These are phyloP conservation scores for Acorus calamus DNA, from an alignment of 106 monocot species.

Conservation along the genomic window DNA sequence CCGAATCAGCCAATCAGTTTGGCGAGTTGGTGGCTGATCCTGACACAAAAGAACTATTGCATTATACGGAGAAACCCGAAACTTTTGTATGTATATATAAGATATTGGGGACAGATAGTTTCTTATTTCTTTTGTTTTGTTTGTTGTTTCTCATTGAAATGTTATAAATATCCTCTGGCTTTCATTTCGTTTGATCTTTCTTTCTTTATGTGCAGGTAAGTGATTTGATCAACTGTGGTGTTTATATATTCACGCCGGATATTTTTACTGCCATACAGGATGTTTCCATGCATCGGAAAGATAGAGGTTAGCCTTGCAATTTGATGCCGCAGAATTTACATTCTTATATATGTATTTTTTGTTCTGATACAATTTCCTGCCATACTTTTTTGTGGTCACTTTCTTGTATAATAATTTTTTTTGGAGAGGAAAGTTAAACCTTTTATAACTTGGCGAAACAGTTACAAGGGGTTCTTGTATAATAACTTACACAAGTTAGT, in stretches of 20 bases:
- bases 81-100: slow-evolving; percentile 77
- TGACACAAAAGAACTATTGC: slow-evolving; percentile 61
- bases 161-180: not conserved
- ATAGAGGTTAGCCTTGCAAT: slow-evolving; percentile 45
- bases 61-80: slow-evolving; percentile 91
- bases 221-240: slow-evolving; percentile 90
- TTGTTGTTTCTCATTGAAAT: not conserved
- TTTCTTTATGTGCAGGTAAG: slow-evolving; percentile 57
- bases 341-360: too few species aligned
- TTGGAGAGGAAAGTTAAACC: too few species aligned
- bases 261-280: slow-evolving; percentile 78
- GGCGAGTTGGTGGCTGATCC: slow-evolving; percentile 90
- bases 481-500: too few species aligned
- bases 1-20: slow-evolving; percentile 73
- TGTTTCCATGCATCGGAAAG: slow-evolving; percentile 55
- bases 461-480: too few species aligned
- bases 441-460: too few species aligned
- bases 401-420: too few species aligned
- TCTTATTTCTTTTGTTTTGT: not conserved
- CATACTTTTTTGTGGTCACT: too few species aligned
- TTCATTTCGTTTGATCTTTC: not conserved
- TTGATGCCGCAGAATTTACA: too few species aligned
- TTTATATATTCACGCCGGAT: slow-evolving; percentile 88
- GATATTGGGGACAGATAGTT: not conserved
- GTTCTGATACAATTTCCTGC: too few species aligned